A percentile compares a stretch with the other conserved stretches of the same genome.
Evolutionary conservation across 78 protist genomes (phyloP).

Genomic region (Pigoraptor vietnamica): DNA sequence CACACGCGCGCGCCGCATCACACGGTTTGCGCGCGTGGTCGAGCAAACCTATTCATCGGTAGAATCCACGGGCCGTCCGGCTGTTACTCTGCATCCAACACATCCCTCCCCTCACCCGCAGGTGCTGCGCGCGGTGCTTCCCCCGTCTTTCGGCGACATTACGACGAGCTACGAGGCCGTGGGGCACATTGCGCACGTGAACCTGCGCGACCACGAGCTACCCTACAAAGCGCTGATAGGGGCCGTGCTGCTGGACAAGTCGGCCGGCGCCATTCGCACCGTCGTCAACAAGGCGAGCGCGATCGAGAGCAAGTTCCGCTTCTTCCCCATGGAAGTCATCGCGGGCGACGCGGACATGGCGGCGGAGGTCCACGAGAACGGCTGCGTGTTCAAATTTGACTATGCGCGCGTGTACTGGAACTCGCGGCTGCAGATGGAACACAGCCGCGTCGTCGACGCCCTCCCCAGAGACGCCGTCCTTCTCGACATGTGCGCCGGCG

Average conservation of each 20-base stretch:
- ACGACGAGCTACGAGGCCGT: constrained; percentile 48
- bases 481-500: constrained; percentile 87
- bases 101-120: no score
- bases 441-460: constrained; percentile 57
- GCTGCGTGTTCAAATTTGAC: constrained; percentile 73
- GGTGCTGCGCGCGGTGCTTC: not conserved
- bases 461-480: constrained; percentile 34
- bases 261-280: constrained; percentile 42
- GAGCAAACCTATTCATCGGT: no score
- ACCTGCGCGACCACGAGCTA: constrained; percentile 71
- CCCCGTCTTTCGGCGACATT: not conserved
- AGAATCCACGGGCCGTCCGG: no score
- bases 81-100: no score
- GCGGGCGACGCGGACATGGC: constrained; percentile 70
- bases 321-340: constrained; percentile 84
- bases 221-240: constrained; percentile 83
- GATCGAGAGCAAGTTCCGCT: constrained; percentile 80
- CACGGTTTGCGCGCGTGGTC: no score
- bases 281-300: constrained; percentile 85
- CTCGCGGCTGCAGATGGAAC: constrained; percentile 82
- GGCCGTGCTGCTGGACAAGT: constrained; percentile 64
- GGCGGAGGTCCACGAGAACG: constrained; percentile 70
- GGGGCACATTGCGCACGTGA: constrained; percentile 92
- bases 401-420: constrained; percentile 93
- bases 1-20: no score